Evolutionary conservation across 192 early-diverging fungal species (phyloP), one percentile per base, ranked within the genome.

Genomic region (Oehlia diaphana): DNA sequence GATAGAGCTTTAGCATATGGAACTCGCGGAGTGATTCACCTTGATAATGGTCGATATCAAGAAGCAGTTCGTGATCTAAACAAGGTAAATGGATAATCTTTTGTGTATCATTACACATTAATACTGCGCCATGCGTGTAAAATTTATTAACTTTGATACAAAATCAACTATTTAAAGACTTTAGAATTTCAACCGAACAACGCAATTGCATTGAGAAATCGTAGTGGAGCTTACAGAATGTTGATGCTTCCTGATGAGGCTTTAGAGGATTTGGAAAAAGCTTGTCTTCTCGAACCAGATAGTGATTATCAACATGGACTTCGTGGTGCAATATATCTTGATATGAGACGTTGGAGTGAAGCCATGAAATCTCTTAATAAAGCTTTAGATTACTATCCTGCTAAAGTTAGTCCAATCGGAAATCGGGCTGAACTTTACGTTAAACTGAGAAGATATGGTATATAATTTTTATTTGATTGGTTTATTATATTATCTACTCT

Each of bases 291-390:
- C 37, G 66, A 68, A 28, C 66, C 66, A 37, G 28, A 68, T 19
- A 37, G 37, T 31, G 28, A 28, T 28, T 68, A 19, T 37, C 28
- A 28, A 37, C 31, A 35, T 14, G 37, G 66, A 35, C 66, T 68
- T 35, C 28, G 66, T 5, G 66, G 66, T 35, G 37, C 28, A 35
- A 37, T 68, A 10, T 68, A 68, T 68, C 66, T 68, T 19, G 14
- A 37, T 14, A 28, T 68, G 14, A 68, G 31, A 35, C 66, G 37
- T 16, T 68, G 37, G 14, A 68, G 14, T 26, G 23, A 58, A 14
- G 44, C 73, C 9, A 26, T 75, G 73, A 21, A 58, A 16, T 39
- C 42, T n/a, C 28, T 75, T 28, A 75, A 75, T 58, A 50, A 62
- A 35, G n/a, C 49, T 61, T 58, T 75, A 28, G 53, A 39, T 13